phyloP scores from a whole-genome alignment of 495 filamentous ascomycete genomes.

The Penicillium flavigenum region DNA sequence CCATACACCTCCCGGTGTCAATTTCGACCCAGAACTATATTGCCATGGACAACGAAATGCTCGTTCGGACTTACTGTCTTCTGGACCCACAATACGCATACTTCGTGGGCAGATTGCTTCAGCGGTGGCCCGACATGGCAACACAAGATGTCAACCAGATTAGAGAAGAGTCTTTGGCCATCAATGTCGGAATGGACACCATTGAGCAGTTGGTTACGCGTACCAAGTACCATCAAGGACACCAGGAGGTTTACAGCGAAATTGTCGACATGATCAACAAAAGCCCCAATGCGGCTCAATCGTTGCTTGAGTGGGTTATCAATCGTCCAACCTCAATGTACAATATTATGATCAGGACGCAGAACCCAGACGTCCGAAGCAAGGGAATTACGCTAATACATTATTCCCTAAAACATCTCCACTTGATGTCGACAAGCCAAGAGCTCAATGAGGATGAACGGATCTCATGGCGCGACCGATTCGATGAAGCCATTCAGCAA shows the following conservation, averaged over 20 bases:
- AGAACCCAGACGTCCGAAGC: constrained; percentile 59
- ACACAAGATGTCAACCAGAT: constrained; percentile 51
- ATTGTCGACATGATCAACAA: constrained; percentile 53
- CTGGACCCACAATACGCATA: constrained; percentile 69
- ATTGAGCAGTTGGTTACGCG: constrained; percentile 77
- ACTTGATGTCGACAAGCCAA: constrained; percentile 44
- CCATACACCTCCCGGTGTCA: constrained; percentile 59
- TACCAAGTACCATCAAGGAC: constrained; percentile 65
- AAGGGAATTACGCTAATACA: constrained; percentile 57
- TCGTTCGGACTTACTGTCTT: constrained; percentile 77
- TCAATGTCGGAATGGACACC: constrained; percentile 70
- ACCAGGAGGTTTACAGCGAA: constrained; percentile 54
- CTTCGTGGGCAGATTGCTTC: constrained; percentile 64
- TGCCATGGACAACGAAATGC: constrained; percentile 65
- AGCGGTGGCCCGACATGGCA: constrained; percentile 40
- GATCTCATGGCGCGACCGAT: constrained; percentile 31
- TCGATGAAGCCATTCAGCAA: constrained; percentile 47
- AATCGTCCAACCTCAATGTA: constrained; percentile 56
- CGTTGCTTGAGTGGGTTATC: constrained; percentile 62
- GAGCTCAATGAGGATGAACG: constrained; percentile 33
- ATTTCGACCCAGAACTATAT: constrained; percentile 59
- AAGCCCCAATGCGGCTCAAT: constrained; percentile 30
- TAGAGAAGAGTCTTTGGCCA: constrained; percentile 55
- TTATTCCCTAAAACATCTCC: constrained; percentile 46
- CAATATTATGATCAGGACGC: constrained; percentile 66